Evolutionary conservation across 1,284 basidiomycete genomes (phyloP), one percentile per base, ranked within the genome.

Genomic region (Stereum hirsutum): DNA sequence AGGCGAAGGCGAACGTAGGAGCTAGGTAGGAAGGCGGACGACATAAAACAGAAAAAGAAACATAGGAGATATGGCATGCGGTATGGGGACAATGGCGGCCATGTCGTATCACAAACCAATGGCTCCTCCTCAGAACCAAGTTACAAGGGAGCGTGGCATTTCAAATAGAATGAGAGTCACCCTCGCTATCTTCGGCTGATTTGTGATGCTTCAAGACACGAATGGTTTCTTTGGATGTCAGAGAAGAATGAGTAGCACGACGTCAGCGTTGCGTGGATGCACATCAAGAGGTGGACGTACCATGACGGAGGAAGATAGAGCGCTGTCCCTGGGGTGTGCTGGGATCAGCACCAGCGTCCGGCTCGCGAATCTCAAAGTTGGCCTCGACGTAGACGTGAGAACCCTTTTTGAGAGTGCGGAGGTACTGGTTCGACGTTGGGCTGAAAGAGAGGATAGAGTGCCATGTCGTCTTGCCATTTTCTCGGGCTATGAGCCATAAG

Each of bases 261-360:
- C 15, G 12, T 20, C 6, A 26, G 17, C 35, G 21, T 33, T 7
- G 35, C 14, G n/a, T n/a, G n/a, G n/a, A n/a, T n/a, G n/a, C n/a
- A n/a, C n/a, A n/a, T n/a, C n/a, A 27, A 7, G 24, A 17, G 19
- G 34, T 31, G n/a, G 27, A 53, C 69, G 32, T 47, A 85, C 86
- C 85, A 48, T 89, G 85, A 53, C 73, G 70, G 34, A 89, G 66
- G 63, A 88, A 84, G 45, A 89, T 82, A 57, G 89, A 86, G 26
- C 82, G 75, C 56, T 87, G 85, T 1, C 78, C 81, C 46, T 76
- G 69, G 23, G 78, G 73, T 1, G 79, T 74, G 37, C 69, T 62
- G 2, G 82, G 69, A 41, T 86, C 81, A 7, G 81, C 73, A 36
- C 62, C 65, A 5, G 68, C 57, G 39, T 82, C 80, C 6, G 84